A percentile compares a stretch with the other conserved stretches of the same genome.
These are phyloP conservation scores for Podila verticillata DNA, from an alignment of 192 early-diverging fungal genomes.

Conservation along the genomic window DNA sequence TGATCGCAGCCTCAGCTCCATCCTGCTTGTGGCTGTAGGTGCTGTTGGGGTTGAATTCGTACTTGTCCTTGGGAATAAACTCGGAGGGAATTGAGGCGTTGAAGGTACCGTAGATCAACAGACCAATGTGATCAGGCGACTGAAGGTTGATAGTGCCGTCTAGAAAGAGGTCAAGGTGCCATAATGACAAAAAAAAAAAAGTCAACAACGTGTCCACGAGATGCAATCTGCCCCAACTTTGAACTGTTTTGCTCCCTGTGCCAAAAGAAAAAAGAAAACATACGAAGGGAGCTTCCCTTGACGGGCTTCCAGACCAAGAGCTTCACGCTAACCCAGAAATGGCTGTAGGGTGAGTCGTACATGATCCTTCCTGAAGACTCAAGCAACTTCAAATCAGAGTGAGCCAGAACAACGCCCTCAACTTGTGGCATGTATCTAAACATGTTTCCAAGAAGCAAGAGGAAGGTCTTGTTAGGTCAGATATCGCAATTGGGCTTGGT, in stretches of 20 bases:
- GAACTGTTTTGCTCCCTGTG: too few relatives aligned
- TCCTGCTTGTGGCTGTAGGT: slow-evolving; percentile 49
- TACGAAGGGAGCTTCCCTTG: slow-evolving; percentile 70
- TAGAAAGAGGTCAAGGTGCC: slow-evolving; percentile 19
- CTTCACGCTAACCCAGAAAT: slow-evolving; percentile 76
- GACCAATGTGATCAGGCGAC: slow-evolving; percentile 93
- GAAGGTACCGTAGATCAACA: slow-evolving; percentile 93
- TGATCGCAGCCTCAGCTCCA: slow-evolving; percentile 30
- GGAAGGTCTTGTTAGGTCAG: not conserved
- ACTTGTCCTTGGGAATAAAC: slow-evolving; percentile 78
- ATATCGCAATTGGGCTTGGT: not conserved
- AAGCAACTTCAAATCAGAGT: slow-evolving; percentile 72
- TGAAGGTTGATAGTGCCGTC: slow-evolving; percentile 91
- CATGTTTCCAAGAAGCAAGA: not conserved
- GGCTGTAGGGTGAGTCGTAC: slow-evolving; percentile 85
- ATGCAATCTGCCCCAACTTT: not conserved
- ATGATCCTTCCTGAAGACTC: slow-evolving; percentile 73
- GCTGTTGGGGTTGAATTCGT: slow-evolving; percentile 64
- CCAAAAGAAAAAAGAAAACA: slow-evolving; percentile 24
- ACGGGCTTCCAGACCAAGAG: slow-evolving; percentile 84
- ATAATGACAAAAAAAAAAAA: not conserved
- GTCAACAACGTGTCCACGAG: not conserved
- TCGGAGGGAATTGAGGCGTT: slow-evolving; percentile 94
- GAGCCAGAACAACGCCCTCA: slow-evolving; percentile 86
- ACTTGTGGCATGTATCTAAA: slow-evolving; percentile 85